Evolutionary conservation across 352 stramenopile genomes (phyloP), one percentile per base, ranked within the genome.

Genomic region (Phytopythium chamaehyphon): DNA sequence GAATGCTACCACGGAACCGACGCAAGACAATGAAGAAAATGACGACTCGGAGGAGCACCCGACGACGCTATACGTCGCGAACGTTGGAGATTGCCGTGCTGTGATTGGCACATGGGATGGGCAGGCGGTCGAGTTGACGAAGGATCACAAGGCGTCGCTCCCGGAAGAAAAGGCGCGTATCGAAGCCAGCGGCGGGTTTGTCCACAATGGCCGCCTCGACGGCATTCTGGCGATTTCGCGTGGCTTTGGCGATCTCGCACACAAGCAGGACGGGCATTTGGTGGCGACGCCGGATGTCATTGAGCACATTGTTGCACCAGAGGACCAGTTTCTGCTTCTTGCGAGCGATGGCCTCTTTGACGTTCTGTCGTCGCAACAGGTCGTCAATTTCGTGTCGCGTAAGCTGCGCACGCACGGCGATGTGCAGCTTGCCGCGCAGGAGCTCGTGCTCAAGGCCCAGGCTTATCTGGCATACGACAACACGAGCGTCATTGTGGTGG

Each of bases 301-400:
- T 35, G 79, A 87, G 60, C 82, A 83, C 40, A 33, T 69, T 2
- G 69, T 95, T 40, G 47, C 64, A 0, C 43, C 63, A 0, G 76
- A 81, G 15, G 89, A 97, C 53, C 86, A 96, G 58, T 97, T 97
- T 53, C 33, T 97, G 53, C 72, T 97, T 51, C 71, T 96, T 7
- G 87, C 86, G n/a, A 96, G 88, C 51, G 90, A 97, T 53, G 90
- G 90, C 6, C 71, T 97, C 22, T 97, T 95, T 59, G 90, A 97
- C 53, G 87, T 96, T 23, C 62, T 97, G 16, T 86, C 87, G 21
- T 95, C 84, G 46, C 86, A 97, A 49, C 83, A 95, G 53, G 79
- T 83, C 19, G 82, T 97, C 6, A 97, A 97, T 57, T 96, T 96
- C 47, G 83, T 96, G 42, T 61, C 87, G 21, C 76, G 84, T n/a